Base-by-base conservation (phyloP, 2,329 filamentous ascomycete species). In the Fusarium pilosicola region DNA sequence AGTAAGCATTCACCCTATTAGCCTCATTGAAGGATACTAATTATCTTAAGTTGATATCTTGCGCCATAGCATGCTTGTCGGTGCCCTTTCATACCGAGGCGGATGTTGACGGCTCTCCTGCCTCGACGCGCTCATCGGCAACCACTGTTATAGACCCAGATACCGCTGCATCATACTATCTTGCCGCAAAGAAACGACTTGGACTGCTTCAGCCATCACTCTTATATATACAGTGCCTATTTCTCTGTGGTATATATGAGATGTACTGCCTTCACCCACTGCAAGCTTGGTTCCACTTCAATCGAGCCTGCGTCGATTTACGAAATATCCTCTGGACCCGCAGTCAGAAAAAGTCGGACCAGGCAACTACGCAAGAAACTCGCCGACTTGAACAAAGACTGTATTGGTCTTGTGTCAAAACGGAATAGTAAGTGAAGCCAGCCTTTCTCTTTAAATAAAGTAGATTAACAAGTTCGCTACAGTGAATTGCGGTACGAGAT, bases 361-460 rank as follows among this genome's bases (percentile, higher is more conserved):
- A 49, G 7, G 22, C 30, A 24, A 49, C 12, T 0, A 49, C 41
- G 9, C 55, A 46, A 5, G 55, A 49, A 49, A 49, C 15, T 9
- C 55, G 42, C 5, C 41, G 56, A 30, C 32, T 58, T 18, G 56
- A 58, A 34, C 56, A 58, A 28, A 46, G 56, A 30, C n/a, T 58
- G 24, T 58, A 58, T n/a, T 58, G 56, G 56, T 58, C 56, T 6
- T 58, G 56, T 13, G 56, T 58, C 1, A 58, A 58, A 22, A 49
- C 56, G 1, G 56, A 58, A 49, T 58, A 58, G 42, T 58, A 26
- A 38, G 56, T 58, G 7, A 6, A 30, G 1, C 5, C 5, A 18
- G 2, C 1, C 7, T 11, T 17, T n/a, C 8, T 7, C 4, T 39
- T 41, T 5, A 0, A 5, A 18, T 15, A 13, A 8, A 5, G 8